Conservation (phyloP, 2,329 filamentous ascomycete genomes). For the Iodosphaeria phyllophila region DNA sequence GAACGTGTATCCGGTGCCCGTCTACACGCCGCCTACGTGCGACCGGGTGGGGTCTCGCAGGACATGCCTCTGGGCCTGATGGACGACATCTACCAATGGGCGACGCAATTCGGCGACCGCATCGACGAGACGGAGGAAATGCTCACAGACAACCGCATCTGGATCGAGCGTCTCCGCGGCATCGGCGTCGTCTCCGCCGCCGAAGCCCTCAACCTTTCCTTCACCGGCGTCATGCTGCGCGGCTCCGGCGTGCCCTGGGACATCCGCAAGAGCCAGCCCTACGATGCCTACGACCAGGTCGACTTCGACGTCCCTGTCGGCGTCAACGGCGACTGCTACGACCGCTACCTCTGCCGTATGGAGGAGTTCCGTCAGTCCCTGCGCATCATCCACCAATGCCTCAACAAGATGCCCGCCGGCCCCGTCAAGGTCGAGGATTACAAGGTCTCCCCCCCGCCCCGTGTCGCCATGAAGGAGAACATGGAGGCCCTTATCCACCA, state of each 20-base stretch:
- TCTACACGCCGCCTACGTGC: conserved; percentile 91
- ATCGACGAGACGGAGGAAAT: conserved; percentile 98
- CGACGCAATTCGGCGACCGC: conserved; percentile 93
- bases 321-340: conserved; percentile 95
- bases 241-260: conserved; percentile 94
- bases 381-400: conserved; percentile 94
- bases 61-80: conserved; percentile 86
- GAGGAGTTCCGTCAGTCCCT: conserved; percentile 98
- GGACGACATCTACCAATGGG: conserved; percentile 99
- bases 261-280: conserved; percentile 88
- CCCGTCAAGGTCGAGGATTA: conserved; percentile 95
- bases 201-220: conserved; percentile 93
- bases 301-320: conserved; percentile 97
- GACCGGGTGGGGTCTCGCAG: conserved; percentile 89
- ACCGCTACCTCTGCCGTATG: conserved; percentile 97
- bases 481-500: conserved; percentile 99
- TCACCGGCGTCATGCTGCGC: conserved; percentile 94
- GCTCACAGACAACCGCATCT: conserved; percentile 98
- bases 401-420: conserved; percentile 96
- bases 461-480: conserved; percentile 99
- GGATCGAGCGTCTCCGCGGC: conserved; percentile 83
- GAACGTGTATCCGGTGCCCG: conserved; percentile 96
- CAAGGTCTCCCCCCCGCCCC: conserved; percentile 92
- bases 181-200: conserved; percentile 80
- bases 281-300: conserved; percentile 94